phyloP scores from a whole-genome alignment of 2,329 filamentous ascomycete genomes.

The Pestalotiopsis sp. region DNA sequence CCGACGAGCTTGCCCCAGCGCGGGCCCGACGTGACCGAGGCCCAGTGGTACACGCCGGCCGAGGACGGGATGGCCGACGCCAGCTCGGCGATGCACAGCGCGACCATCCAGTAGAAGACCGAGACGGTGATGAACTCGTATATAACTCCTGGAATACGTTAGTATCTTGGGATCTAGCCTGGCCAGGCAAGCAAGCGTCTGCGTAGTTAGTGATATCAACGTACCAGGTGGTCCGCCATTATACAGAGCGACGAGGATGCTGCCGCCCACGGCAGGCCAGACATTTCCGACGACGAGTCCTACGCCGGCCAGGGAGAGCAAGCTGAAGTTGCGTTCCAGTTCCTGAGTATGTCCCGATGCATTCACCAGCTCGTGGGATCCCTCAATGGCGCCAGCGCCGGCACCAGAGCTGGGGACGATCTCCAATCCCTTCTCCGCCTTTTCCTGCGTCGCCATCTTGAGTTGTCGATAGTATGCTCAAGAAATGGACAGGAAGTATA shows the following conservation, averaged over 20 bases:
- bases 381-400: not conserved
- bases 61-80: slow-evolving; percentile 64
- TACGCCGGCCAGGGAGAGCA: slow-evolving; percentile 14
- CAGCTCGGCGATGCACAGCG: slow-evolving; percentile 61
- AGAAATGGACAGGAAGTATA: not conserved
- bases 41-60: slow-evolving; percentile 65
- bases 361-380: not conserved
- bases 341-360: slow-evolving; percentile 15
- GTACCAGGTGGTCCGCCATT: slow-evolving; percentile 59
- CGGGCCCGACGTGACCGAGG: slow-evolving; percentile 56
- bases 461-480: not conserved
- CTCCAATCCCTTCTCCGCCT: not conserved
- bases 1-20: slow-evolving; percentile 53
- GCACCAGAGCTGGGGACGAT: not conserved
- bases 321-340: slow-evolving; percentile 13
- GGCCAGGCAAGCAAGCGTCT: too few relatives aligned
- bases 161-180: too few relatives aligned
- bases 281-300: slow-evolving; percentile 16
- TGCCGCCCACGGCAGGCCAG: slow-evolving; percentile 37
- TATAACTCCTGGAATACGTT: slow-evolving; percentile 45
- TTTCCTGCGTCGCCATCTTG: not conserved
- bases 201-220: too few relatives aligned
- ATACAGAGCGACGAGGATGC: slow-evolving; percentile 47
- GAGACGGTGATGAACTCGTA: slow-evolving; percentile 59
- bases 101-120: slow-evolving; percentile 59